Percentiles rank a stretch among this genome's conserved stretches.
Evolutionary conservation across 805 yeast genomes (phyloP).

Genomic region (Pichia nanzhaoensis): DNA sequence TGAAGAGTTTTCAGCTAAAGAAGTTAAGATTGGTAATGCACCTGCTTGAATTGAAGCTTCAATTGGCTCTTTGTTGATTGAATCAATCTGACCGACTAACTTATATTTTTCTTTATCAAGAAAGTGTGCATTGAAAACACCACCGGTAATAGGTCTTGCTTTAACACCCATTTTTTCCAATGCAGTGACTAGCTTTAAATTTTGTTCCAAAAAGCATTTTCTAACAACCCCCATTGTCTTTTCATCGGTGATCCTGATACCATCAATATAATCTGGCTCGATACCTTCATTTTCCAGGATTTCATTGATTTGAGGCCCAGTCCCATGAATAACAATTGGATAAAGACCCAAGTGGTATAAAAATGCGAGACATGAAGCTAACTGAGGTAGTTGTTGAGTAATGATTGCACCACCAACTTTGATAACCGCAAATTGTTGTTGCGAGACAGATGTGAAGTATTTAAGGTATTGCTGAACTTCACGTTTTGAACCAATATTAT

Average conservation of each 20-base stretch:
- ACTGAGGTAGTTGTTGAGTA: slow-evolving; percentile 85
- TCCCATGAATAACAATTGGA: slow-evolving; percentile 95
- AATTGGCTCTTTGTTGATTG: slow-evolving; percentile 82
- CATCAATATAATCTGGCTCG: slow-evolving; percentile 93
- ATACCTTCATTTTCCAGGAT: slow-evolving; percentile 89
- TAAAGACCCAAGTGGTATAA: slow-evolving; percentile 95
- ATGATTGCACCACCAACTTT: slow-evolving; percentile 99
- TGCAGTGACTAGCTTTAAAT: slow-evolving; percentile 90
- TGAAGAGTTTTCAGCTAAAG: slow-evolving; percentile 91
- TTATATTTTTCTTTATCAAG: slow-evolving; percentile 86
- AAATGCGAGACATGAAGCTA: slow-evolving; percentile 93
- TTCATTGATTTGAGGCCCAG: slow-evolving; percentile 98
- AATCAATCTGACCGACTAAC: slow-evolving; percentile 82
- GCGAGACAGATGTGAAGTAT: slow-evolving; percentile 92
- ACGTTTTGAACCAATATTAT: slow-evolving; percentile 94
- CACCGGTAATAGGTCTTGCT: slow-evolving; percentile 97
- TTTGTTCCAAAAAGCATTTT: slow-evolving; percentile 91
- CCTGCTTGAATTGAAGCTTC: slow-evolving; percentile 96
- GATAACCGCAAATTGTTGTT: slow-evolving; percentile 96
- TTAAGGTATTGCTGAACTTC: slow-evolving; percentile 97
- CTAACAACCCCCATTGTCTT: slow-evolving; percentile 95
- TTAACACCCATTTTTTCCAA: slow-evolving; percentile 94
- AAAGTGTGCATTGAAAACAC: slow-evolving; percentile 91
- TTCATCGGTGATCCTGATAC: slow-evolving; percentile 91
- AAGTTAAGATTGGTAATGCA: slow-evolving; percentile 91